Evolutionary conservation across 2,329 filamentous ascomycete genomes (phyloP), one percentile per base, ranked within the genome.

Genomic region (Teratosphaeria pseudoeucalypti): DNA sequence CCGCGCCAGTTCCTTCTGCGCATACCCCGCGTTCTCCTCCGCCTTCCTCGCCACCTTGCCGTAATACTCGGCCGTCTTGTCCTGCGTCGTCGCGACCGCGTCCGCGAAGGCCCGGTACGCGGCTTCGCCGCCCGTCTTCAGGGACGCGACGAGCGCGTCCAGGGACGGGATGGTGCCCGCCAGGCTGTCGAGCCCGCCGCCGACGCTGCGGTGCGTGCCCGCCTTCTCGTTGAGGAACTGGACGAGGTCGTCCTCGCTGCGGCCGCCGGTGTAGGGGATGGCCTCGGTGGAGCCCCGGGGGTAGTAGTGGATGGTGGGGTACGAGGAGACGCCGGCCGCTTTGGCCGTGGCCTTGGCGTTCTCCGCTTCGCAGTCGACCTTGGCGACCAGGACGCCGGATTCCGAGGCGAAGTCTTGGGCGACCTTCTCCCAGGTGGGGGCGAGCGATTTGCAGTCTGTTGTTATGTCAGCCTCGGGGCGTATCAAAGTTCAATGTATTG

Each of bases 281-380:
- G 85, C 75, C 71, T 88, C 85, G 64, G 82, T 88, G 71, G 85
- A 89, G 67, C 91, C 92, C 74, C 88, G 88, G 67, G 90, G 84
- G 83, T 96, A 99, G 84, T 87, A 99, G 80, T 96, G 96, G 81
- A 99, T 96, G 63, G 94, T 99, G 56, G 94, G 94, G 82, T 95
- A 99, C 39, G 88, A 90, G 58, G 82, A 82, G 66, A 99, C 84
- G 62, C 86, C 90, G 72, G 94, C 86, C 57, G 86, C 85, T 71
- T 84, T 76, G 57, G 91, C 87, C 56, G 86, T 85, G 53, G 83
- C 82, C 78, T 96, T 96, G 75, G 87, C 85, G 75, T 90, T 90
- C 68, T 89, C 85, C 34, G 88, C 85, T 77, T 99, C 92, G 71
- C 90, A 92, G 72, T 99, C 92, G 63, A 99, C 88, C 81, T 99